Evolutionary conservation across 163 green algal genomes (phyloP).

Genomic region (Smithsoniella earleae): DNA sequence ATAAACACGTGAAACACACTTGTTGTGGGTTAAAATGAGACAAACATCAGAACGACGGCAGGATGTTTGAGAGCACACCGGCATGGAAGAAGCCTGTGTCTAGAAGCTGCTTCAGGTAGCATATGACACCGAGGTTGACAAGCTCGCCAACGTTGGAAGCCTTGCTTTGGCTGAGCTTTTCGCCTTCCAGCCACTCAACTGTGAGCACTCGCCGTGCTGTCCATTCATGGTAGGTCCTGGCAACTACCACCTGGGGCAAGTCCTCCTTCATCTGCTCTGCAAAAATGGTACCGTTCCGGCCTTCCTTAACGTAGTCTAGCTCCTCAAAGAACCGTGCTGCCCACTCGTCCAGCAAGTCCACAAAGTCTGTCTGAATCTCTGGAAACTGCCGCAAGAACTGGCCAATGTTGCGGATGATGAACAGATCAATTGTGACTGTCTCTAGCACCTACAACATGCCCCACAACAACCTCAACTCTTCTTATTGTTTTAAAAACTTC

Average conservation of each 20-base stretch:
- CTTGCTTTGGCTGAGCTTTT: slow-evolving; percentile 75
- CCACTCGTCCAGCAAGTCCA: slow-evolving; percentile 95
- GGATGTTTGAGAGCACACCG: too few relatives aligned
- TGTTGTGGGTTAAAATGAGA: too few relatives aligned
- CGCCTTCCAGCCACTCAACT: slow-evolving; percentile 84
- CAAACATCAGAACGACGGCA: too few relatives aligned
- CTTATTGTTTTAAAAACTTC: too few relatives aligned
- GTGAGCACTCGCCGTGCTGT: slow-evolving; percentile 86
- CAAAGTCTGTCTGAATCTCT: slow-evolving; percentile 74
- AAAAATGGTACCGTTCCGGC: slow-evolving; percentile 74
- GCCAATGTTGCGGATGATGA: slow-evolving; percentile 71
- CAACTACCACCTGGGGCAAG: slow-evolving; percentile 90
- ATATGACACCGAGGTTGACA: slow-evolving; percentile 94
- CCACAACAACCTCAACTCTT: too few relatives aligned
- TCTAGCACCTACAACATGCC: too few relatives aligned
- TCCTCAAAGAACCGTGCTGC: slow-evolving; percentile 94
- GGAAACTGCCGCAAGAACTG: slow-evolving; percentile 50
- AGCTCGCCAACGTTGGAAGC: slow-evolving; percentile 80
- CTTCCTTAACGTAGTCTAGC: slow-evolving; percentile 90
- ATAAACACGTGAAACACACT: too few relatives aligned
- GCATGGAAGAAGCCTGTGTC: slow-evolving; percentile 75
- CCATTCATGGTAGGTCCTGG: slow-evolving; percentile 72
- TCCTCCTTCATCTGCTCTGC: slow-evolving; percentile 74
- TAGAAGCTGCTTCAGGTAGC: slow-evolving; percentile 96
- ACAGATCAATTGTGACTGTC: slow-evolving; percentile 93